Evolutionary conservation across 2,329 filamentous ascomycete genomes (phyloP).

Genomic region (Ceratocystis huliohia): DNA sequence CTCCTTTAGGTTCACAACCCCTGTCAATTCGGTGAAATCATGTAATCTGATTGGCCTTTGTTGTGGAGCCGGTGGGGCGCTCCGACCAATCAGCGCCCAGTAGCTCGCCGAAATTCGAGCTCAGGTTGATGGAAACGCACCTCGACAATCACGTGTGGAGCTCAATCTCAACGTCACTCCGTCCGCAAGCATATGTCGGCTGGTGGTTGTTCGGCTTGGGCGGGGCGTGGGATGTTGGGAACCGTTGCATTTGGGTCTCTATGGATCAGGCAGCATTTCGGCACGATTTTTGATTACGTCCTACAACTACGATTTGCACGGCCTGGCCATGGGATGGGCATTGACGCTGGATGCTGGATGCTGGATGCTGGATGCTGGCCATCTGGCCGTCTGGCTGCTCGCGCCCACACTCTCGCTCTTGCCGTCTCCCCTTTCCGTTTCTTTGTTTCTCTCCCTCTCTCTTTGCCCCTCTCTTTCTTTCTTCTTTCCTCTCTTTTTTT

Average conservation of each 20-base stretch:
- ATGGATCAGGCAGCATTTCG: neutral
- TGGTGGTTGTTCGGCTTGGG: neutral
- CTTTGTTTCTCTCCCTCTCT: no score
- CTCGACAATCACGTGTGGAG: constrained; percentile 12
- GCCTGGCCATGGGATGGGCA: no score
- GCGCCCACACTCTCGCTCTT: no score
- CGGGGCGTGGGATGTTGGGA: neutral
- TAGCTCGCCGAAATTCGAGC: neutral
- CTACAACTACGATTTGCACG: no score
- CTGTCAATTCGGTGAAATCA: neutral
- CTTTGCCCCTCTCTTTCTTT: no score
- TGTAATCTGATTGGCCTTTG: constrained; percentile 9
- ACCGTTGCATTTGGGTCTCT: neutral
- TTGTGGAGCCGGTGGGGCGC: neutral
- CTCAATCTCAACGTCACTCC: constrained; percentile 15
- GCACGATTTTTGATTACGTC: neutral
- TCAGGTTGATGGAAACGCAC: neutral
- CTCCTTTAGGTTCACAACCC: constrained; percentile 3
- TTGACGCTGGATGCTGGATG: no score
- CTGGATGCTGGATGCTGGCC: no score
- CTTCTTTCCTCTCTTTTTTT: no score
- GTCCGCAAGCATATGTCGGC: neutral
- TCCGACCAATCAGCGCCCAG: neutral
- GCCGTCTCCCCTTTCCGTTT: no score
- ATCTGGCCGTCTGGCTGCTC: no score